Evolutionary conservation across 768 basidiomycete species (phyloP), one percentile per base, ranked within the genome.

Genomic region (Boletus pseudopeckii): DNA sequence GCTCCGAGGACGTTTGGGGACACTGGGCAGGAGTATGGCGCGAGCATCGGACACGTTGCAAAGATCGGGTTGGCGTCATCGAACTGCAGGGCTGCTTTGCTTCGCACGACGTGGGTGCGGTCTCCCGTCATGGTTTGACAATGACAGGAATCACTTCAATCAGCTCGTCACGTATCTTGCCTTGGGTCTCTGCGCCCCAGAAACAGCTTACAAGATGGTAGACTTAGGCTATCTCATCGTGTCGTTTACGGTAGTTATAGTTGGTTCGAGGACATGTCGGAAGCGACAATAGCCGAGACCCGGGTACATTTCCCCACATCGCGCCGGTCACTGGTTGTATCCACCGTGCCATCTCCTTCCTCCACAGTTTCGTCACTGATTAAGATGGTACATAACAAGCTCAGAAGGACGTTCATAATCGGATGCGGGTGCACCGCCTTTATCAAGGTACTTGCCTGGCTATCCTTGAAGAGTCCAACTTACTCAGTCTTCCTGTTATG

Each of bases 51-150:
- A 42, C 81, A 85, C 65, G 73, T 92, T 51, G 89, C 90, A 1
- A 79, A 84, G 67, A 92, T 92, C 54, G 85, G 87, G 83, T 92
- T n/a, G 86, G 86, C 15, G 88, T 92, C 0, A 70, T 92, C 7
- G 90, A 92, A 65, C 73, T 91, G 9, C 90, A 92, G n/a, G 90
- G 92, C 61, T 92, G 90, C 64, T 92, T 91, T 70, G 80, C 88
- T 50, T 77, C 86, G 1, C 86, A 91, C 60, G 88, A 91, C 76
- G 87, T 88, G 53, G 14, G 71, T 54, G 36, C 17, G 3, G 18
- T 39, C 5, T 52, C 13, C 24, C 7, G 4, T 5, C 17, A 18
- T 17, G 3, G 2, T 24, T 37, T n/a, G 47, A 36, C 14, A 9
- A 38, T 28, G 18, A 26, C 7, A 22, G 3, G 2, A 18, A 20